Conservation (phyloP, 2,329 filamentous ascomycete genomes). For the Ophioceras dolichostomum region DNA sequence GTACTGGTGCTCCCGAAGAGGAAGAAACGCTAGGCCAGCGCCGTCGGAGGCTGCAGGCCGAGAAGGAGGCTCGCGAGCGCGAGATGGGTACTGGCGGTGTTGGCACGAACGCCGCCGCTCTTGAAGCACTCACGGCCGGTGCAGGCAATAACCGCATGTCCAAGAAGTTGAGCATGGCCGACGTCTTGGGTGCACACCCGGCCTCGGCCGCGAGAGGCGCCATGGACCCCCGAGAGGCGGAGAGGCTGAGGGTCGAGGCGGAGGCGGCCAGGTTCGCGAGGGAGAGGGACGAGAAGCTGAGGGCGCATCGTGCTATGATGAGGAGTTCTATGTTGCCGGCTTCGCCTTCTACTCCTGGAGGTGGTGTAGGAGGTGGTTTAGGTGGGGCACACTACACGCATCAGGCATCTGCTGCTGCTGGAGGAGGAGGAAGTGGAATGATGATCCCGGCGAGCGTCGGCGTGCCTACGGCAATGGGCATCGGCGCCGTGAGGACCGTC, state of each 20-base stretch:
- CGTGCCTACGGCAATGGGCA: constrained; percentile 10
- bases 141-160: constrained; percentile 16
- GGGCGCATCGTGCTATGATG: constrained; percentile 35
- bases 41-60: constrained; percentile 58
- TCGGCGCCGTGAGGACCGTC: background rate
- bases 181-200: constrained; percentile 38
- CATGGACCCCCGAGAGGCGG: constrained; percentile 25
- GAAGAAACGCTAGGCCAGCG: constrained; percentile 74
- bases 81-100: constrained; percentile 28
- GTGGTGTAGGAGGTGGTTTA: too few relatives aligned
- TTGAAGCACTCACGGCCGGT: constrained; percentile 2
- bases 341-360: too few relatives aligned
- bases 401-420: background rate
- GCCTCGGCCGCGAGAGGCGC: constrained; percentile 16
- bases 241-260: constrained; percentile 26
- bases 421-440: too few relatives aligned
- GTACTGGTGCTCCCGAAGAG: constrained; percentile 27
- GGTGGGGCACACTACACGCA: too few relatives aligned
- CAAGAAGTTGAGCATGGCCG: constrained; percentile 43
- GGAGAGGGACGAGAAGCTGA: constrained; percentile 35
- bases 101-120: constrained; percentile 6
- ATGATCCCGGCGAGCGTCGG: constrained; percentile 18
- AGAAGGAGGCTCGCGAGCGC: constrained; percentile 49
- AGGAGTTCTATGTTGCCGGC: constrained; percentile 13
- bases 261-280: constrained; percentile 25